A percentile compares a stretch with the other conserved stretches of the same genome.
Evolutionary conservation across 225 moss, liverwort and hornwort species (phyloP).

Genomic region (Marchantia paleacea): DNA sequence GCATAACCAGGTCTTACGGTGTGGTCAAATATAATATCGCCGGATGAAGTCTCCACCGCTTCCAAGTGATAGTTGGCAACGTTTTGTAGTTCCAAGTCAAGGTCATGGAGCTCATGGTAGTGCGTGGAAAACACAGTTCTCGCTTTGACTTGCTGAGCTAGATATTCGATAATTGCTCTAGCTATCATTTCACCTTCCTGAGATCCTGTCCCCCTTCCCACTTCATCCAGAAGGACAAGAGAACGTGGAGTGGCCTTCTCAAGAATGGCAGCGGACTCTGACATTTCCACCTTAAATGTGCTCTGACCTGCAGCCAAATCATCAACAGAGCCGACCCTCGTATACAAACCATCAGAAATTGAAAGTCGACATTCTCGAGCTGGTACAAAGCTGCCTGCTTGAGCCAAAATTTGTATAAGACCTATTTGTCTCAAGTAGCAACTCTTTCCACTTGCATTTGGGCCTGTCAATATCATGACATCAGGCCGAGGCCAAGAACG

Average conservation of each 20-base stretch:
- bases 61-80: constrained; percentile 64
- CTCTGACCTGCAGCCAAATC: constrained; percentile 74
- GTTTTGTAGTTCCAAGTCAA: constrained; percentile 58
- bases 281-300: constrained; percentile 68
- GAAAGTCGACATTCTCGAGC: constrained; percentile 53
- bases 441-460: constrained; percentile 76
- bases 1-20: constrained; percentile 64
- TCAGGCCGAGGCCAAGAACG: constrained; percentile 66
- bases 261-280: constrained; percentile 62
- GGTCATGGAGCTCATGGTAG: constrained; percentile 61
- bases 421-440: constrained; percentile 70
- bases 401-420: constrained; percentile 61
- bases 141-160: constrained; percentile 60
- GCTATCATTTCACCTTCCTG: constrained; percentile 66
- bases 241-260: constrained; percentile 63
- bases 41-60: constrained; percentile 55
- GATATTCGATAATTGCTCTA: constrained; percentile 64
- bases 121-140: constrained; percentile 68
- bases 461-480: constrained; percentile 67
- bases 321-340: constrained; percentile 70
- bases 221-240: constrained; percentile 64
- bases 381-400: constrained; percentile 65
- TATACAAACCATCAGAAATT: constrained; percentile 58
- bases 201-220: constrained; percentile 67
- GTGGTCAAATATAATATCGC: constrained; percentile 61